Percentiles rank a stretch among this genome's conserved stretches.
Conservation (phyloP, 2,329 filamentous ascomycete species). For the Aspergillus hiratsukae region DNA sequence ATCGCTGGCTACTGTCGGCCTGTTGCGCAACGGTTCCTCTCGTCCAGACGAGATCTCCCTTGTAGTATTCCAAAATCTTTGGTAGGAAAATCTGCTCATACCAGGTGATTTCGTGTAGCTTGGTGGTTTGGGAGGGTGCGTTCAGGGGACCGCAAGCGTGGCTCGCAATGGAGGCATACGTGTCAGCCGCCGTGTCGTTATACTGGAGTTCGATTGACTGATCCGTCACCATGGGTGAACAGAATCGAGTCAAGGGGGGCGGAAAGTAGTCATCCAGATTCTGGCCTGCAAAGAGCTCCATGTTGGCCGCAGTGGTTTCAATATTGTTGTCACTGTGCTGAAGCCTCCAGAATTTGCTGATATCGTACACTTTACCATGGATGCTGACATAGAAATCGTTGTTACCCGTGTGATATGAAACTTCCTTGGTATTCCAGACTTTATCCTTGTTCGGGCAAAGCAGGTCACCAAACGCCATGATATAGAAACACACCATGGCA, state of each 20-base stretch:
- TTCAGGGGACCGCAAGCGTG: constrained; percentile 66
- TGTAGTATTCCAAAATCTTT: constrained; percentile 77
- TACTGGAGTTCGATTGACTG: constrained; percentile 50
- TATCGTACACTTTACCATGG: constrained; percentile 85
- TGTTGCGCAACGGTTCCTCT: constrained; percentile 56
- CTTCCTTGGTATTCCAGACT: constrained; percentile 71
- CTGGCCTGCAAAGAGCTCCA: constrained; percentile 73
- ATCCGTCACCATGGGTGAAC: constrained; percentile 65
- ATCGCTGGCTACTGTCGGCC: constrained; percentile 62
- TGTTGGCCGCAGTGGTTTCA: constrained; percentile 56
- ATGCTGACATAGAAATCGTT: constrained; percentile 84
- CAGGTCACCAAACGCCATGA: constrained; percentile 76
- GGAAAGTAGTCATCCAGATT: constrained; percentile 83
- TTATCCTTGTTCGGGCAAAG: constrained; percentile 91
- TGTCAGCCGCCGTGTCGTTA: constrained; percentile 60
- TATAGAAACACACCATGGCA: constrained; percentile 81
- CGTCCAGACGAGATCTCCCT: constrained; percentile 77
- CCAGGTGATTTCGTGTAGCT: constrained; percentile 65
- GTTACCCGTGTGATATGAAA: constrained; percentile 64
- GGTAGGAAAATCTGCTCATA: constrained; percentile 71
- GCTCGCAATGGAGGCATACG: constrained; percentile 50
- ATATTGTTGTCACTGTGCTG: constrained; percentile 67
- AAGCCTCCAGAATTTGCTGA: constrained; percentile 78
- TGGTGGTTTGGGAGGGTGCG: constrained; percentile 53
- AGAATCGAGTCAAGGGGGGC: constrained; percentile 70